Conservation (phyloP, 1,139 yeast genomes). For the Lodderomyces beijingensis region DNA sequence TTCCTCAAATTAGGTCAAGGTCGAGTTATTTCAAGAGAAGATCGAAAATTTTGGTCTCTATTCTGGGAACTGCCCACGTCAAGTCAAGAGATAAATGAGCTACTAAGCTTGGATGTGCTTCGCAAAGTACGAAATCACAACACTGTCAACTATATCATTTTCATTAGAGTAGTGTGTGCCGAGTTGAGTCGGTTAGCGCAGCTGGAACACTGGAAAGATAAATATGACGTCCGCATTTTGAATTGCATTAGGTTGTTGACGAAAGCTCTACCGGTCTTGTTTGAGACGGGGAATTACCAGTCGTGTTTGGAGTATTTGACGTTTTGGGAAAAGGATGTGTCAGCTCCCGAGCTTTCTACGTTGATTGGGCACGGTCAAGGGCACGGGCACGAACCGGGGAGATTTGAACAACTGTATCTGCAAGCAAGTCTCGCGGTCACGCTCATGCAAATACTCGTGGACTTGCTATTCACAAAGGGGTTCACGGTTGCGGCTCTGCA, state of each 20-base stretch:
- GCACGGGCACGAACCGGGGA: background rate
- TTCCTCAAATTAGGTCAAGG: constrained; percentile 62
- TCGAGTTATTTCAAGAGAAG: constrained; percentile 35
- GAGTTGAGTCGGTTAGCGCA: constrained; percentile 21
- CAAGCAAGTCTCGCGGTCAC: constrained; percentile 40
- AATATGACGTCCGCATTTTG: constrained; percentile 19
- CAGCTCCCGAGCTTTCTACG: background rate
- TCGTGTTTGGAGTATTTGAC: constrained; percentile 37
- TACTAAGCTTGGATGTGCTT: constrained; percentile 56
- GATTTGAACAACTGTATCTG: constrained; percentile 1
- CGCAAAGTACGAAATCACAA: constrained; percentile 58
- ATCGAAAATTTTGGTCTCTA: constrained; percentile 46
- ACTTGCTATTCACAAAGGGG: constrained; percentile 55
- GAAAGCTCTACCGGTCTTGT: constrained; percentile 62
- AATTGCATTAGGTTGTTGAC: constrained; percentile 67
- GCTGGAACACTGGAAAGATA: constrained; percentile 1
- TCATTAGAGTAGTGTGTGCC: constrained; percentile 41
- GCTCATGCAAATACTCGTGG: constrained; percentile 43
- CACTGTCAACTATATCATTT: constrained; percentile 48
- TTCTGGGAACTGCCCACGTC: constrained; percentile 29
- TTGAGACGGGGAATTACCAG: constrained; percentile 42
- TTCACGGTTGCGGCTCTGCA: constrained; percentile 43
- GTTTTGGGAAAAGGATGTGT: constrained; percentile 22
- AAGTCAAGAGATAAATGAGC: constrained; percentile 50
- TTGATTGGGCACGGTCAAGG: constrained; percentile 8